A percentile compares a stretch with the other conserved stretches of the same genome.
Conservation (phyloP, 208 protist species). For the Crithidia mellificae region DNA sequence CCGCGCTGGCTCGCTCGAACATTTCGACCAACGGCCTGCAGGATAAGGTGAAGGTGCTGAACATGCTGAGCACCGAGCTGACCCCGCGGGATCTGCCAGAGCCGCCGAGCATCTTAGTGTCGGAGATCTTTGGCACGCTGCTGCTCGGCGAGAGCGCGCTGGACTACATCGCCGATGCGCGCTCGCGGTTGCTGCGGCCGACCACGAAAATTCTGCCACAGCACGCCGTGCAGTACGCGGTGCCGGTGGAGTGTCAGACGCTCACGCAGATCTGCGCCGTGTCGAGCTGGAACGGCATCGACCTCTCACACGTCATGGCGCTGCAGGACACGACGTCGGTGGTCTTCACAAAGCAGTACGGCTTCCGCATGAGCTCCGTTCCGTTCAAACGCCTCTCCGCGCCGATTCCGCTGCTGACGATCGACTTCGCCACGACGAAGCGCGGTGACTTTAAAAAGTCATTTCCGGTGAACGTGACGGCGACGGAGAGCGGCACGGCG, state of each 20-base stretch:
- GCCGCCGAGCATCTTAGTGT: slow-evolving; percentile 83
- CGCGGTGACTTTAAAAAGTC: slow-evolving; percentile 40
- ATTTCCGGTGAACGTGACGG: slow-evolving; percentile 47
- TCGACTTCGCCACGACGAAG: slow-evolving; percentile 77
- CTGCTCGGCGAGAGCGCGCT: slow-evolving; percentile 90
- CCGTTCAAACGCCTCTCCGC: slow-evolving; percentile 64
- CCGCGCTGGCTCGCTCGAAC: slow-evolving; percentile 74
- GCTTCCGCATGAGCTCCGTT: slow-evolving; percentile 89
- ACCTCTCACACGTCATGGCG: slow-evolving; percentile 83
- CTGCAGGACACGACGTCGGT: slow-evolving; percentile 89
- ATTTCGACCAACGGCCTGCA: slow-evolving; percentile 76
- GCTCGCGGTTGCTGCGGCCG: slow-evolving; percentile 64
- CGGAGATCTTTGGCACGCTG: slow-evolving; percentile 93
- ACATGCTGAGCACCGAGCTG: slow-evolving; percentile 90
- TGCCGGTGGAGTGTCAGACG: slow-evolving; percentile 85
- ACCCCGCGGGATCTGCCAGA: slow-evolving; percentile 58
- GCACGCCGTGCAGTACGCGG: slow-evolving; percentile 88
- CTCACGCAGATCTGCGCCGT: slow-evolving; percentile 77
- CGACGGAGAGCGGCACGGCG: slow-evolving; percentile 53
- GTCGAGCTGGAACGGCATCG: slow-evolving; percentile 74
- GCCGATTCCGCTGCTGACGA: slow-evolving; percentile 71
- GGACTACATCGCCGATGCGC: slow-evolving; percentile 91
- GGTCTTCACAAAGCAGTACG: slow-evolving; percentile 95
- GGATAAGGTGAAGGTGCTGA: slow-evolving; percentile 74
- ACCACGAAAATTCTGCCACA: slow-evolving; percentile 82